These are phyloP conservation scores for Cercospora brassicicola DNA, from an alignment of 2,329 filamentous ascomycete genomes.

Conservation along the genomic window DNA sequence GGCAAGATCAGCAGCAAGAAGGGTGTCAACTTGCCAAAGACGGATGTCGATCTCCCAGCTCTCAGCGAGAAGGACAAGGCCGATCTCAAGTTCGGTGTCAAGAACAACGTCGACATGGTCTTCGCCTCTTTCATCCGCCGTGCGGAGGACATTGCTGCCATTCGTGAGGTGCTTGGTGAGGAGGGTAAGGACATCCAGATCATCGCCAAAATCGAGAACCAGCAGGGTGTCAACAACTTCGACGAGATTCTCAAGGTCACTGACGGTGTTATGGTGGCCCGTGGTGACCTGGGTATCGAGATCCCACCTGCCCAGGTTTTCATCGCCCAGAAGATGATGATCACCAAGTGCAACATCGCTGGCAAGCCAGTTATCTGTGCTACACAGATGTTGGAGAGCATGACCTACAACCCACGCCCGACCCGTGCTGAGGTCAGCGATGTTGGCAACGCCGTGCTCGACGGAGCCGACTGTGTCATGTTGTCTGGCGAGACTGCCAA, in stretches of 20 bases:
- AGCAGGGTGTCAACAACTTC: constrained; percentile 99
- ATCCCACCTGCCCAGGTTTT: constrained; percentile 98
- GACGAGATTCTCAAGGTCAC: constrained; percentile 93
- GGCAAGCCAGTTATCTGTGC: constrained; percentile 99
- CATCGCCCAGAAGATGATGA: constrained; percentile 99
- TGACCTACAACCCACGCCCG: constrained; percentile 99
- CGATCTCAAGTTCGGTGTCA: constrained; percentile 91
- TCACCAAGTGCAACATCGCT: constrained; percentile 99
- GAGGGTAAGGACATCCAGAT: constrained; percentile 97
- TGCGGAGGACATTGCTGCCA: constrained; percentile 87
- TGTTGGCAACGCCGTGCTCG: constrained; percentile 95
- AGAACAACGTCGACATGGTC: constrained; percentile 98
- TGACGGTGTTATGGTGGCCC: constrained; percentile 99
- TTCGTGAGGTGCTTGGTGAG: constrained; percentile 85
- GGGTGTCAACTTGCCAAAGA: constrained; percentile 98
- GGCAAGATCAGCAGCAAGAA: constrained; percentile 98
- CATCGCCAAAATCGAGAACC: constrained; percentile 99
- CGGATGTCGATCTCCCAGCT: constrained; percentile 94
- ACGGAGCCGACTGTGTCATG: constrained; percentile 99
- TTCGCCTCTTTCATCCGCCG: constrained; percentile 98
- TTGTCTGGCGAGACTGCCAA: constrained; percentile 98
- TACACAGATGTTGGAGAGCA: constrained; percentile 99
- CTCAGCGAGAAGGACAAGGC: constrained; percentile 97
- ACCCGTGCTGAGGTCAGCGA: constrained; percentile 98
- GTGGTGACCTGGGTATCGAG: constrained; percentile 97